Evolutionary conservation across 306 rosid genomes (phyloP).

Genomic region (Begonia masoniana): DNA sequence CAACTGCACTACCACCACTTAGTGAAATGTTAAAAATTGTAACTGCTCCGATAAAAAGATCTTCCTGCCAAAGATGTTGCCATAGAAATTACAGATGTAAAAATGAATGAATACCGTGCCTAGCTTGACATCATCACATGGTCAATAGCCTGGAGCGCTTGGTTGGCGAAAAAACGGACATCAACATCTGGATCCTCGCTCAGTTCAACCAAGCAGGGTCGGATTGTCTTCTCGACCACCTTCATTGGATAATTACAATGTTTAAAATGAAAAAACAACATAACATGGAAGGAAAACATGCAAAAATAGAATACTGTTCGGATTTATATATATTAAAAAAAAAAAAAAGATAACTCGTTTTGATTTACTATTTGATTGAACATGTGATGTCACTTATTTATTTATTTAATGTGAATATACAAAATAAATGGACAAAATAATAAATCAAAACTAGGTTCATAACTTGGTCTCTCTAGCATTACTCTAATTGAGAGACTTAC

Average conservation of each 20-base stretch:
- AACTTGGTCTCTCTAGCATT: too few species aligned
- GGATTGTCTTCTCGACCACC: conserved; percentile 84
- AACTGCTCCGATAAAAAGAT: too few species aligned
- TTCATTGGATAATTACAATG: conserved; percentile 9
- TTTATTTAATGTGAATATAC: too few species aligned
- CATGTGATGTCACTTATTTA: too few species aligned
- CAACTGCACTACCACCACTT: too few species aligned
- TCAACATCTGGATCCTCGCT: conserved; percentile 96
- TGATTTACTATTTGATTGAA: too few species aligned
- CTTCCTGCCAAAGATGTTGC: too few species aligned
- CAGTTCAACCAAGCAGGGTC: conserved; percentile 84
- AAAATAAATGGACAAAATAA: too few species aligned
- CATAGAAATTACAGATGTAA: neutral
- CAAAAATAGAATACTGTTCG: too few species aligned
- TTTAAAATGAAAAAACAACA: neutral
- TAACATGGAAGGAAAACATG: too few species aligned
- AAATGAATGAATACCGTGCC: conserved; percentile 1
- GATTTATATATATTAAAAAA: neutral
- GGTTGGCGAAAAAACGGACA: conserved; percentile 76
- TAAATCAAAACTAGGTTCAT: too few species aligned
- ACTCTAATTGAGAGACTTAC: conserved; percentile 30
- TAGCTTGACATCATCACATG: conserved; percentile 84
- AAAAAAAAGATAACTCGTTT: neutral
- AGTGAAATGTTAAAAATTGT: too few species aligned
- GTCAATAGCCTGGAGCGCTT: conserved; percentile 81